Percentiles rank a stretch among this genome's conserved stretches.
These are phyloP conservation scores for Galeopsis tetrahit DNA, from an alignment of 257 asterid genomes.

Conservation along the genomic window DNA sequence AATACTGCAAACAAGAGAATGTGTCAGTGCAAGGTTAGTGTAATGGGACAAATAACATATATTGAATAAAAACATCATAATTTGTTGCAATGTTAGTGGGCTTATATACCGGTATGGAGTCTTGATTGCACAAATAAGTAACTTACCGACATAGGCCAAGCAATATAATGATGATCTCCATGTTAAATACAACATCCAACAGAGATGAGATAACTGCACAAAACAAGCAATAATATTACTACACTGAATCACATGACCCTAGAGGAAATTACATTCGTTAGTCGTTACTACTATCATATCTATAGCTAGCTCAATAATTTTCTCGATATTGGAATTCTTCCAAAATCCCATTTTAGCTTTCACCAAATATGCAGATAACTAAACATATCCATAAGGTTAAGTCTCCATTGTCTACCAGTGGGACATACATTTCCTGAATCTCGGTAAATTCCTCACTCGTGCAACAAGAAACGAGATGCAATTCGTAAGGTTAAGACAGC, in stretches of 20 bases:
- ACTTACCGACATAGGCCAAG: constrained; percentile 51
- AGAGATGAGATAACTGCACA: constrained; percentile 47
- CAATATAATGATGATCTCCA: constrained; percentile 43
- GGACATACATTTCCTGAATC: neutral
- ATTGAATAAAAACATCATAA: neutral
- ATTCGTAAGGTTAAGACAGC: neutral
- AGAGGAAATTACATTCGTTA: neutral
- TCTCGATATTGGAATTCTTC: neutral
- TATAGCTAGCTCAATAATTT: neutral
- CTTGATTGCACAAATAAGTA: constrained; percentile 25
- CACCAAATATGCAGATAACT: constrained; percentile 16
- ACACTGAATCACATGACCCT: neutral
- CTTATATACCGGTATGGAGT: constrained; percentile 1
- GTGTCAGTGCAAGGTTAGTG: constrained; percentile 24
- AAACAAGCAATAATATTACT: constrained; percentile 12
- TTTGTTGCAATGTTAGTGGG: neutral
- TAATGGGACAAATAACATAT: neutral
- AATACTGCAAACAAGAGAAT: constrained; percentile 46
- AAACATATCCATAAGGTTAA: neutral
- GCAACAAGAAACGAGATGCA: neutral
- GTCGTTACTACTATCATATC: neutral
- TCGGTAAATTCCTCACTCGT: neutral
- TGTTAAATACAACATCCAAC: constrained; percentile 42
- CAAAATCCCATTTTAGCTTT: neutral
- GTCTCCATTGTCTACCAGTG: too few relatives aligned